Evolutionary conservation across 768 basidiomycete genomes (phyloP), one percentile per base, ranked within the genome.

Genomic region (Lentinula raphanica): DNA sequence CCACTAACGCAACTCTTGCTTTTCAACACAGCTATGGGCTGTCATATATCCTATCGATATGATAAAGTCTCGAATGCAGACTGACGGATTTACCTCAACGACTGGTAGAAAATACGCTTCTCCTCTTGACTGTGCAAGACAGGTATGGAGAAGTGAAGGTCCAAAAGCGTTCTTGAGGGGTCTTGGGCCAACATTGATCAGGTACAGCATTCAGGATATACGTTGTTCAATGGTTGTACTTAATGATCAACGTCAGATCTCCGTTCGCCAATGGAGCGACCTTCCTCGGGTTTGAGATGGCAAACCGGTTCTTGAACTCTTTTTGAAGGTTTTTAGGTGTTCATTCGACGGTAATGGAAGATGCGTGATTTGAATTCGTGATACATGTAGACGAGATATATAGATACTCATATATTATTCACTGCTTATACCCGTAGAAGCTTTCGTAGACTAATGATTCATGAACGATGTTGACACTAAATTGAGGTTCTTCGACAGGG

Each of bases 261-360:
- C 95, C 94, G 0, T 96, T 97, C 66, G 95, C 95, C 11, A 98
- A 98, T 64, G 96, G 94, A 19, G 93, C 93, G 1, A 98, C 96
- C 0, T 98, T 98, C 80, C 83, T 96, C 58, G 94, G 92, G 1
- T 98, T 94, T 66, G 96, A 98, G 77, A 79, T 98, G 74, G 92
- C 92, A 44, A 93, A 85, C 73, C 81, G 94, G 46, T 61, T 84
- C 42, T 73, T 91, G 59, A 84, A 83, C 65, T 73, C 72, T 32
- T 62, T 61, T 55, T 66, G 42, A 63, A 23, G 19, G 9, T 7
- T 44, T 44, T 21, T 8, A 21, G 9, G 42, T 5, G 35, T 11
- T 11, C 17, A 36, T 36, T 5, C 3, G 5, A 36, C 11, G 0
- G 17, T 7, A 15, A 36, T 11, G 35, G 35, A 36, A 36, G n/a